A percentile compares a stretch with the other conserved stretches of the same genome.
These are phyloP conservation scores for Fusarium kyushuense DNA, from an alignment of 2,329 filamentous ascomycete genomes.

Conservation along the genomic window DNA sequence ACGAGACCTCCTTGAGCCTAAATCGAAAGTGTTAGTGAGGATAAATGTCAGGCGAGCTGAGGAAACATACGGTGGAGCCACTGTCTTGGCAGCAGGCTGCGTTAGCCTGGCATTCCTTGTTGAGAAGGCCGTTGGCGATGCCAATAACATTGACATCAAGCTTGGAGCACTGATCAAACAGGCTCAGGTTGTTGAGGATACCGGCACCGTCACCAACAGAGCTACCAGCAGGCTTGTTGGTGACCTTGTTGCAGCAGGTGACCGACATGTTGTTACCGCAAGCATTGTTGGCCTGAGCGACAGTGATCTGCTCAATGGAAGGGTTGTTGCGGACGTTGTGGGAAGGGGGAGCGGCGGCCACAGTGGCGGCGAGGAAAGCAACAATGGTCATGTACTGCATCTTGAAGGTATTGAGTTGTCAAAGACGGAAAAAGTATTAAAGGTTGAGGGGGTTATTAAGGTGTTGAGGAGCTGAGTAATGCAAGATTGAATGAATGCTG, in stretches of 20 bases:
- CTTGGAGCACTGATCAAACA: conserved; percentile 12
- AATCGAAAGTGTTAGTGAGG: not conserved
- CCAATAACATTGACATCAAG: conserved; percentile 2
- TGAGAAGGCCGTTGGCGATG: conserved; percentile 9
- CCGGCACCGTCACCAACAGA: conserved; percentile 4
- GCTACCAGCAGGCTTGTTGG: conserved; percentile 1
- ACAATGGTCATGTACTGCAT: conserved; percentile 7
- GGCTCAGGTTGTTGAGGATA: conserved; percentile 4
- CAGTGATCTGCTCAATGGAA: conserved; percentile 10
- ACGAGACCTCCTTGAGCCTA: conserved; percentile 8
- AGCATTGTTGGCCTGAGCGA: conserved; percentile 5
- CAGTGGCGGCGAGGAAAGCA: conserved; percentile 13
- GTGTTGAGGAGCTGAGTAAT: too few species aligned
- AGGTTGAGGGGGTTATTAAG: too few species aligned
- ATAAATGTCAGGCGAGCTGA: too few species aligned
- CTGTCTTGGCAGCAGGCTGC: conserved; percentile 15
- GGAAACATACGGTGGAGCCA: not conserved
- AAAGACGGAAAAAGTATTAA: too few species aligned
- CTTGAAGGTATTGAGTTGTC: not conserved
- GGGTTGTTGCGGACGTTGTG: not conserved
- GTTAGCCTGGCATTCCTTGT: conserved; percentile 17
- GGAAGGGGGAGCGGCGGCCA: not conserved
- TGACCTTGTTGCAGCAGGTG: conserved; percentile 17
- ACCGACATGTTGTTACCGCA: conserved; percentile 12
- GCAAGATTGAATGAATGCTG: too few species aligned